Percentiles rank a stretch among this genome's conserved stretches.
These are phyloP conservation scores for Plasmodium blacklocki DNA, from an alignment of 169 alveolate species.

Conservation along the genomic window DNA sequence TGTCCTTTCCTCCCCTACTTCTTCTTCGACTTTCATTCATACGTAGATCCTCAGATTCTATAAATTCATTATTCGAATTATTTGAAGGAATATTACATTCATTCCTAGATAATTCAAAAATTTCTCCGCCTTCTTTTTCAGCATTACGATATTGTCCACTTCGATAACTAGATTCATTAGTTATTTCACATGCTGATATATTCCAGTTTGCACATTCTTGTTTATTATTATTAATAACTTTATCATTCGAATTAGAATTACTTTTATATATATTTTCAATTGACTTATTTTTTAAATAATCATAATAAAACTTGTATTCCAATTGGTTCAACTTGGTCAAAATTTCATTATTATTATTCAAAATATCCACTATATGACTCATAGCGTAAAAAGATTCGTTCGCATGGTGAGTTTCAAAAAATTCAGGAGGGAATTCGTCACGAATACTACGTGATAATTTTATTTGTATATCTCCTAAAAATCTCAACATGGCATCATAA, in stretches of 20 bases:
- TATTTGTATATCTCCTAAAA: conserved; percentile 41
- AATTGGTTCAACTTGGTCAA: conserved; percentile 63
- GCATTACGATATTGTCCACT: too few species aligned
- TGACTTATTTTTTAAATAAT: conserved; percentile 37
- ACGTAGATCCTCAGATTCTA: too few species aligned
- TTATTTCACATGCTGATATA: background rate
- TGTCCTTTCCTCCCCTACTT: too few species aligned
- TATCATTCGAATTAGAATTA: background rate
- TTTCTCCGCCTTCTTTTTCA: too few species aligned
- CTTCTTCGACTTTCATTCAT: too few species aligned
- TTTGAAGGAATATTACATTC: too few species aligned
- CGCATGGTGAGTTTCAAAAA: conserved; percentile 34
- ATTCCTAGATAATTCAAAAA: too few species aligned
- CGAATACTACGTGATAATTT: conserved; percentile 22
- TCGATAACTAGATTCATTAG: background rate
- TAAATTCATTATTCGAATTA: too few species aligned
- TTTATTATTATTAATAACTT: background rate
- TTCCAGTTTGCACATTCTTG: background rate
- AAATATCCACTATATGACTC: conserved; percentile 52
- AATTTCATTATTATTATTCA: conserved; percentile 71
- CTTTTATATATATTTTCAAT: background rate
- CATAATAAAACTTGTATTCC: conserved; percentile 67
- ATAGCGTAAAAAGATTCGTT: conserved; percentile 37
- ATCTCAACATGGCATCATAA: conserved; percentile 56
- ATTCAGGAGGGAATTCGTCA: conserved; percentile 23